Conservation (phyloP, 169 alveolate genomes). For the Plasmodium relictum region DNA sequence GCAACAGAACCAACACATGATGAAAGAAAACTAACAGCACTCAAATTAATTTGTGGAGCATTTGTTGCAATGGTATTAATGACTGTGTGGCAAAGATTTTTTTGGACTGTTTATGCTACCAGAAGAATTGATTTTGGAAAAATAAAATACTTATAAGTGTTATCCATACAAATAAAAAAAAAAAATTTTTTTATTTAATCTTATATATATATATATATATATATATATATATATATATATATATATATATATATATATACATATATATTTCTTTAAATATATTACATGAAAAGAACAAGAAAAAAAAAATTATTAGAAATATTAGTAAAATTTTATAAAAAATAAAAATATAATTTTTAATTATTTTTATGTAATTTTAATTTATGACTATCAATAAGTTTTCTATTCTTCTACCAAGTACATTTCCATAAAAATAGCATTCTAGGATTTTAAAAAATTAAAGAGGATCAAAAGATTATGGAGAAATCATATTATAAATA, state of each 20-base stretch:
- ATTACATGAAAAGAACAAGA: not conserved
- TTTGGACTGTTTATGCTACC: slow-evolving; percentile 90
- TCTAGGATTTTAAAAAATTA: not conserved
- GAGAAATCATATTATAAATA: not conserved
- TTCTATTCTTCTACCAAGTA: not conserved
- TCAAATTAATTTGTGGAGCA: slow-evolving; percentile 86
- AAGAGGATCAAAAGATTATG: not conserved
- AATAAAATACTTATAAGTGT: slow-evolving; percentile 81
- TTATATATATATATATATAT: not conserved
- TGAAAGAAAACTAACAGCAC: slow-evolving; percentile 88
- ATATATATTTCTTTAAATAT: not conserved
- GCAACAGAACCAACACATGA: slow-evolving; percentile 92
- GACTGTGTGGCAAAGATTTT: slow-evolving; percentile 91
- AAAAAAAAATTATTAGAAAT: not conserved
- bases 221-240: not conserved
- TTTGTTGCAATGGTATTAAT: slow-evolving; percentile 86
- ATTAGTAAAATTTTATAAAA: not conserved
- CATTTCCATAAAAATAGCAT: not conserved
- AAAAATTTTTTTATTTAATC: not conserved
- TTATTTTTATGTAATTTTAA: not conserved
- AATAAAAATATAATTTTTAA: not conserved
- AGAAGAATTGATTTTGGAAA: slow-evolving; percentile 90
- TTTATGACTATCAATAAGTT: not conserved
- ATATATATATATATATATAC: not conserved
- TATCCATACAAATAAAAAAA: not conserved